Percentiles rank a stretch among this genome's conserved stretches.
Evolutionary conservation across 257 asterid genomes (phyloP).

Genomic region (Solanum arcanum): DNA sequence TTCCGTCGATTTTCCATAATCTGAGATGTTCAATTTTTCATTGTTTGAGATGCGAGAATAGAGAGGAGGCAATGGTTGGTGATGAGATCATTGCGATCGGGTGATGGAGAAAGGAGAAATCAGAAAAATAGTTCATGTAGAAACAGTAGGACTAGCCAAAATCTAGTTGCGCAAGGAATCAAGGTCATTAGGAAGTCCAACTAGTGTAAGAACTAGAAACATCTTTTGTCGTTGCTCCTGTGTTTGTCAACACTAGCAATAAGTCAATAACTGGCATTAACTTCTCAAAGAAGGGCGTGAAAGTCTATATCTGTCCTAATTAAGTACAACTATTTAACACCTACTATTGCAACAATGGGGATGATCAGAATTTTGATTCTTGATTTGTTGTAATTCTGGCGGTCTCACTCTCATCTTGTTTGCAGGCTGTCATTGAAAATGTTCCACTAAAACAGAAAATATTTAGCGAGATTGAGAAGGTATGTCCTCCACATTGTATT

Average conservation of each 20-base stretch:
- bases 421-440: constrained; percentile 92
- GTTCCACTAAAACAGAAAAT: constrained; percentile 72
- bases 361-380: neutral
- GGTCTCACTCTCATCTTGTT: constrained; percentile 5
- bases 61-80: neutral
- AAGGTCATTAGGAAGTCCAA: neutral
- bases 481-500: constrained; percentile 84
- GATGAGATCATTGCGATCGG: neutral
- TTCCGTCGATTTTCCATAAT: neutral
- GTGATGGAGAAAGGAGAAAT: neutral
- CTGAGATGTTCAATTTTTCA: neutral
- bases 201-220: neutral
- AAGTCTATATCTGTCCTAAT: neutral
- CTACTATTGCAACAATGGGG: neutral
- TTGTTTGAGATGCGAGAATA: neutral
- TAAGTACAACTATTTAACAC: neutral
- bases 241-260: neutral
- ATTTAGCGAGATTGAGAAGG: constrained; percentile 80
- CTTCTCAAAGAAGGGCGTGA: neutral
- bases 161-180: neutral
- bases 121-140: neutral
- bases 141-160: neutral
- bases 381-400: neutral
- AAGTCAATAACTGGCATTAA: neutral
- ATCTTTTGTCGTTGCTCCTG: neutral